Percentiles rank a stretch among this genome's conserved stretches.
These are phyloP conservation scores for Parafenestella ontariensis DNA, from an alignment of 2,329 filamentous ascomycete genomes.

Conservation along the genomic window DNA sequence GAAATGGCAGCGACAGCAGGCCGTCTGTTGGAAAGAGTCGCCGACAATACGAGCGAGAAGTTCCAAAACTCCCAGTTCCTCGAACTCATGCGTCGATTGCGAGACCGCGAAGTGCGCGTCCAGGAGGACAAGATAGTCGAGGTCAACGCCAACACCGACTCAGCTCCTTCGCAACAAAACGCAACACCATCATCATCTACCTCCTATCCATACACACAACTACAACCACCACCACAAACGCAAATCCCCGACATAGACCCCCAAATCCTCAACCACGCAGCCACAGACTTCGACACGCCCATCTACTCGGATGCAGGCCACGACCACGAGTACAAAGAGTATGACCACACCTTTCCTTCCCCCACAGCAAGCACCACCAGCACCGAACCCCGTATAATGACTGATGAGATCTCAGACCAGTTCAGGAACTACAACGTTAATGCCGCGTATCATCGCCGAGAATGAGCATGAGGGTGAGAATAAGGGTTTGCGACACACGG, in stretches of 20 bases:
- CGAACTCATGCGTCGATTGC: constrained; percentile 76
- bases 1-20: constrained; percentile 76
- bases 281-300: constrained; percentile 38
- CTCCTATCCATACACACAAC: background rate
- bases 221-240: constrained; percentile 1
- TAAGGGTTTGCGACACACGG: background rate
- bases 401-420: constrained; percentile 43
- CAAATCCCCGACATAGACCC: constrained; percentile 37
- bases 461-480: no score
- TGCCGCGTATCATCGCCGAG: constrained; percentile 26
- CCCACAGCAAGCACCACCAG: constrained; percentile 10
- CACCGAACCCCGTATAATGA: constrained; percentile 17
- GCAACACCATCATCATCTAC: background rate
- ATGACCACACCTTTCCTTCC: constrained; percentile 6
- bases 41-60: constrained; percentile 72
- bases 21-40: constrained; percentile 72
- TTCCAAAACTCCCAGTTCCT: constrained; percentile 82
- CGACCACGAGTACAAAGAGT: constrained; percentile 26
- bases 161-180: background rate
- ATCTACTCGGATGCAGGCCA: constrained; percentile 31
- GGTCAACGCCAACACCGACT: constrained; percentile 41
- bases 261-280: constrained; percentile 38
- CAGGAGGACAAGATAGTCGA: constrained; percentile 73
- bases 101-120: constrained; percentile 74
- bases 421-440: constrained; percentile 36